Base-by-base conservation (phyloP, 192 early-diverging fungal species). In the Mortierella claussenii region DNA sequence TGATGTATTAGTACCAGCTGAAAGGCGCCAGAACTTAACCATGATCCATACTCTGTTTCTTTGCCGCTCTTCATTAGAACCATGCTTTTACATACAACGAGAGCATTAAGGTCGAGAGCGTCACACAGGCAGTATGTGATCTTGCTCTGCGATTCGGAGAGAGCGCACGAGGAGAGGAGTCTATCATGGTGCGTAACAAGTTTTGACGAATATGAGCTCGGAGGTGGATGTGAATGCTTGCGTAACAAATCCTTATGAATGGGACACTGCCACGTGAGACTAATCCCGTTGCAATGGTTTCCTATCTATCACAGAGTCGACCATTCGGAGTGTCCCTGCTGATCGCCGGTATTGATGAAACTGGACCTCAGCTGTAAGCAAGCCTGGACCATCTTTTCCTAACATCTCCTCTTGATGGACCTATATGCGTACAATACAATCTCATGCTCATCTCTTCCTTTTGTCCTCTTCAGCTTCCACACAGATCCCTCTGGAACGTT, bases 311-410 rank as follows among this genome's bases (percentile, higher is more conserved):
- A 59, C 81, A 94, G 93, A 96, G 95, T 65, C 85, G 98, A 61
- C 98, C 98, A 37, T 99, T 99, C 80, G 98, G 98, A 67, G 96
- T 99, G n/a, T 96, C 98, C 10, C 84, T 99, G 61, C 68, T 99
- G 69, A 97, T 99, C 85, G 98, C 94, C 7, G 98, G 98, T 50
- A 84, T 93, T 49, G 98, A 99, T 75, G 98, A 99, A 75, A 92
- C 93, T 27, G 98, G 96, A 4, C 95, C 95, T 27, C 98, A 98
- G 83, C 82, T 98, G 94, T 99, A 89, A 87, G 87, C n/a, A n/a
- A n/a, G n/a, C n/a, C n/a, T n/a, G n/a, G n/a, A n/a, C n/a, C n/a
- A n/a, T n/a, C n/a, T n/a, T 20, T 57, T n/a, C 8, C 30, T 56
- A 23, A 15, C 34, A 34, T 32, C 44, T 59, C 26, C 17, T 13